Base-by-base conservation (phyloP, 768 basidiomycete genomes). In the Peribolospora baueri region DNA sequence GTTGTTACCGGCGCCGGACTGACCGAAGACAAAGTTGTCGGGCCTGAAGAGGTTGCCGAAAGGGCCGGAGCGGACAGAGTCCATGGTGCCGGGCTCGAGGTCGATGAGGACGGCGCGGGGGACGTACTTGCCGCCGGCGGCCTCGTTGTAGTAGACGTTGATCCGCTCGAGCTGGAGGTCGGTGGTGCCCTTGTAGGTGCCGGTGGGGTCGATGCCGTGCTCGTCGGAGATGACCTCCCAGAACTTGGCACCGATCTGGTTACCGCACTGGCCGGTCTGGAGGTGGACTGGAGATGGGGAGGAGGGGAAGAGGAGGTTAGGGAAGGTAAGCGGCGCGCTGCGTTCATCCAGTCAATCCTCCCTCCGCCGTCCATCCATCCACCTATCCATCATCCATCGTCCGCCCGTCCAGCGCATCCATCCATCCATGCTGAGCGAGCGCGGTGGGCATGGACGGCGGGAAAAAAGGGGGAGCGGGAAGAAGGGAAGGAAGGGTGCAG, bases 221-320 rank as follows among this genome's bases (percentile, higher is more conserved):
- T 97, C 88, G 69, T 95, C 90, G 53, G 86, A 91, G 67, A 95
- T 81, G 68, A 88, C 85, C 72, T 93, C 88, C 68, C 70, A 70
- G 68, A 70, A 70, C 61, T 69, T 69, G 62, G 66, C 64, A 63
- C 63, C 63, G 56, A 62, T 57, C 90, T 97, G 90, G 84, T 97
- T 97, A 76, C 91, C 91, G 69, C 91, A 97, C 85, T 93, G 91
- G 73, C 91, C 91, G 61, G 91, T 95, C 71, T 97, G 91, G 66
- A 97, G 80, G 73, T 97, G 91, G 69, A 97, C 90, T 56, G 64
- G 67, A 65, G 65, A 63, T 6, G 3, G 11, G 13, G n/a, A n/a
- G 25, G 46, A 46, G 4, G 14, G n/a, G 14, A 8, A 36, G 37
- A 46, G 25, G 40, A 39, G 53, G 36, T 36, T 8, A 13, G 42